Base-by-base conservation (phyloP, 805 yeast species). In the Yamadazyma akitaensis region DNA sequence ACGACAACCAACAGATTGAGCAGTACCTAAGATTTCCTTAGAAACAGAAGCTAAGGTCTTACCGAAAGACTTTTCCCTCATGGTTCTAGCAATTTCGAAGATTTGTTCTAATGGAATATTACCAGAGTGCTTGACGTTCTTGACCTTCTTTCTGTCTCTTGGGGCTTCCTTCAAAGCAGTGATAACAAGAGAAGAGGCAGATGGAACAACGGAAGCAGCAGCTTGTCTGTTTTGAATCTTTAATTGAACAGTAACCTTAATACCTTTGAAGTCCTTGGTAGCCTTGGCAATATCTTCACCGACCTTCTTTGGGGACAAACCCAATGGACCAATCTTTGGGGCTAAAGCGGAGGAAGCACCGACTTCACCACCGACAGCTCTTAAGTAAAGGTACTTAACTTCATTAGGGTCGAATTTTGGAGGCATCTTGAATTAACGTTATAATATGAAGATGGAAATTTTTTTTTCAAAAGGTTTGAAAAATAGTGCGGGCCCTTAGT, bases 251-350 rank as follows among this genome's bases (percentile, higher is more conserved):
- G 99, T 94, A 71, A 94, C 98, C 79, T 92, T 88, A 70, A 94
- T 92, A 84, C 99, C 99, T 82, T 94, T 94, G 95, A 84, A 92
- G 73, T 85, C 83, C 81, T 88, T 86, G 81, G 99, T 92, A 75
- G 99, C 99, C 86, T 94, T 94, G 75, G 99, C 99, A 69, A 94
- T 94, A 75, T 94, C 99, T 80, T 94, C 99, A 91, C 99, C 99
- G 72, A 94, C 97, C 86, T 94, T 92, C 96, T 92, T 94, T 82
- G 99, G 97, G 57, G 97, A 90, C 67, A 94, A 82, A 90, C 99
- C 99, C 74, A 94, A 88, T 66, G 99, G 99, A 88, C 99, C 99
- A 73, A 94, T 94, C 92, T 94, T 94, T 75, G 99, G 99, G 66
- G 99, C 99, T 70, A 94, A 87, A 62, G 99, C 97, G 62, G 99